phyloP scores from a whole-genome alignment of 768 basidiomycete species.

The Collybia nuda region DNA sequence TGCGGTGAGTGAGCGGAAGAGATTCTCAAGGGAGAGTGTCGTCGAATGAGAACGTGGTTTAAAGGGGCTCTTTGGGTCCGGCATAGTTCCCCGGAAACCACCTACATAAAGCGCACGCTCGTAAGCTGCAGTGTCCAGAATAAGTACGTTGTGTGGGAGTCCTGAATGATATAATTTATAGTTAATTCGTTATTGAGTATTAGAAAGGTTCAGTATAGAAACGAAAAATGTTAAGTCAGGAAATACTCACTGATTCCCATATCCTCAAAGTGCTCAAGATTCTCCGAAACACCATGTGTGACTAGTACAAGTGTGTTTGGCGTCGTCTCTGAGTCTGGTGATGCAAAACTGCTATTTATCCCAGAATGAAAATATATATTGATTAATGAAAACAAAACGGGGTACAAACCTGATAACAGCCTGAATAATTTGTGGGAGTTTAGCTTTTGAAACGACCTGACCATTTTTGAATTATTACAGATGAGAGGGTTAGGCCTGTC shows the following conservation, averaged over 20 bases:
- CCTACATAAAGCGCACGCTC: slow-evolving; percentile 62
- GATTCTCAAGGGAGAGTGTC: slow-evolving; percentile 59
- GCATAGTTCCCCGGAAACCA: slow-evolving; percentile 61
- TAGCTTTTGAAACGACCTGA: slow-evolving; percentile 64
- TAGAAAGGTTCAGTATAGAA: too few relatives aligned
- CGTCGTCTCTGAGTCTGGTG: slow-evolving; percentile 73
- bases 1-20: slow-evolving; percentile 58
- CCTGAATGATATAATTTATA: slow-evolving; percentile 34
- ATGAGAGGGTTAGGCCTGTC: too few relatives aligned
- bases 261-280: slow-evolving; percentile 67
- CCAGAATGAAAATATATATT: background rate
- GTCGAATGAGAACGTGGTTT: slow-evolving; percentile 50
- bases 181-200: too few relatives aligned
- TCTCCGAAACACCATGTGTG: slow-evolving; percentile 54
- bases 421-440: slow-evolving; percentile 70
- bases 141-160: slow-evolving; percentile 70
- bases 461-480: slow-evolving; percentile 86
- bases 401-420: slow-evolving; percentile 61
- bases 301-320: slow-evolving; percentile 74
- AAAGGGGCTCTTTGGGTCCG: slow-evolving; percentile 52
- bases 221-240: too few relatives aligned
- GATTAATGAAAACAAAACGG: background rate
- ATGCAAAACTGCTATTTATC: slow-evolving; percentile 58
- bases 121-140: slow-evolving; percentile 62
- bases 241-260: slow-evolving; percentile 72